Conservation (phyloP, 2,329 filamentous ascomycete genomes). For the Nannizziopsis barbatae region DNA sequence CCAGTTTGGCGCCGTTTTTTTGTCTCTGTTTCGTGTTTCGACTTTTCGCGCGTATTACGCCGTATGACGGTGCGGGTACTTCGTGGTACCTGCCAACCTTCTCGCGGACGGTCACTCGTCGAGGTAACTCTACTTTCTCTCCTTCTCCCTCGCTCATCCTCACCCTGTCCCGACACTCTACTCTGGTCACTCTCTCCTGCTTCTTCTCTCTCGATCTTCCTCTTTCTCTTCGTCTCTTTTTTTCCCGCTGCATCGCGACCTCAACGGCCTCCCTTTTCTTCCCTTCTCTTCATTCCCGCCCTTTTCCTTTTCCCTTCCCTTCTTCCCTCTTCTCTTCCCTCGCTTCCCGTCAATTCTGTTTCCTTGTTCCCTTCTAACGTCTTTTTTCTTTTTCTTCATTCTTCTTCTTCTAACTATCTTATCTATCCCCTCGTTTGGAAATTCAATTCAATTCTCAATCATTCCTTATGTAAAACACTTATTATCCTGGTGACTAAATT, state of each 20-base stretch:
- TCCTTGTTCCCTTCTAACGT: neutral
- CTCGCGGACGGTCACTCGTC: neutral
- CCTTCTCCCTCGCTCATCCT: too few relatives aligned
- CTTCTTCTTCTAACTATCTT: slow-evolving; percentile 7
- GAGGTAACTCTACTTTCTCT: neutral
- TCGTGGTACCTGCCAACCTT: too few relatives aligned
- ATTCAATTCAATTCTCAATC: slow-evolving; percentile 3
- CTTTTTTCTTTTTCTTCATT: slow-evolving; percentile 5
- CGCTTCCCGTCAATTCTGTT: slow-evolving; percentile 6
- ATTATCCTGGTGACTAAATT: slow-evolving; percentile 5
- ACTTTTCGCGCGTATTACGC: neutral
- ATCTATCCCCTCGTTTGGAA: slow-evolving; percentile 9
- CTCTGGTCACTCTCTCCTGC: too few relatives aligned
- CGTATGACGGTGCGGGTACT: neutral
- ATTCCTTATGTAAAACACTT: slow-evolving; percentile 6
- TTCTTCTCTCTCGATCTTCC: neutral
- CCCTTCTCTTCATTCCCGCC: slow-evolving; percentile 4
- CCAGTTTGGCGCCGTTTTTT: slow-evolving; percentile 1
- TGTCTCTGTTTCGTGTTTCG: neutral
- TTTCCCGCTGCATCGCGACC: neutral
- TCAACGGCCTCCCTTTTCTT: slow-evolving; percentile 11
- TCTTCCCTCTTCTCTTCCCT: slow-evolving; percentile 13
- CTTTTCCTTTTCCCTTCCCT: slow-evolving; percentile 13
- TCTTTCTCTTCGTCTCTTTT: neutral
- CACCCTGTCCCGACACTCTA: too few relatives aligned